phyloP scores from a whole-genome alignment of 345 rosid species.

The Psidium friedrichsthalianum region DNA sequence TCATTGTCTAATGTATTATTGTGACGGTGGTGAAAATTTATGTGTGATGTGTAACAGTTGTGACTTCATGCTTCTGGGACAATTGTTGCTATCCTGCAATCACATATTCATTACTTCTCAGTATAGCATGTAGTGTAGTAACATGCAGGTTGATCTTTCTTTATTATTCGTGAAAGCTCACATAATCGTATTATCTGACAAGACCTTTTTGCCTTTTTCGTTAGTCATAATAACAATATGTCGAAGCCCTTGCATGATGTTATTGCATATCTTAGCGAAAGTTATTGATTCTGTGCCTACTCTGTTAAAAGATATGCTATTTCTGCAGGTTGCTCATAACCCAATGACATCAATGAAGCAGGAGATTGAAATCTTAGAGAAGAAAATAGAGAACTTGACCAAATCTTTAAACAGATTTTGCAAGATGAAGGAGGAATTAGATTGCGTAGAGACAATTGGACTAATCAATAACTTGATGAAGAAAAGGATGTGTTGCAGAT shows the following conservation, averaged over 20 bases:
- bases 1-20: background rate
- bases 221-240: background rate
- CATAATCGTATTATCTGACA: background rate
- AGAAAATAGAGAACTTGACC: constrained; percentile 35
- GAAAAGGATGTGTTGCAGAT: constrained; percentile 43
- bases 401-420: constrained; percentile 20
- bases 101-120: background rate
- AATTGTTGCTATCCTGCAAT: background rate
- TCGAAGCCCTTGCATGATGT: background rate
- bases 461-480: constrained; percentile 33
- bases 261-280: background rate
- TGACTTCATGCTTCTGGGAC: background rate
- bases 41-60: background rate
- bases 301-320: background rate
- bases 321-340: constrained; percentile 28
- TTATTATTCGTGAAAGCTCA: background rate
- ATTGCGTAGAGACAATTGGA: constrained; percentile 23
- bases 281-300: background rate
- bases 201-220: background rate
- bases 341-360: constrained; percentile 23
- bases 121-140: background rate
- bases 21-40: background rate
- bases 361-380: constrained; percentile 40
- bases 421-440: constrained; percentile 38
- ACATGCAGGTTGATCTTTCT: background rate